Evolutionary conservation across 257 asterid species (phyloP), one percentile per base, ranked within the genome.

Genomic region (Ocimum tenuiflorum): DNA sequence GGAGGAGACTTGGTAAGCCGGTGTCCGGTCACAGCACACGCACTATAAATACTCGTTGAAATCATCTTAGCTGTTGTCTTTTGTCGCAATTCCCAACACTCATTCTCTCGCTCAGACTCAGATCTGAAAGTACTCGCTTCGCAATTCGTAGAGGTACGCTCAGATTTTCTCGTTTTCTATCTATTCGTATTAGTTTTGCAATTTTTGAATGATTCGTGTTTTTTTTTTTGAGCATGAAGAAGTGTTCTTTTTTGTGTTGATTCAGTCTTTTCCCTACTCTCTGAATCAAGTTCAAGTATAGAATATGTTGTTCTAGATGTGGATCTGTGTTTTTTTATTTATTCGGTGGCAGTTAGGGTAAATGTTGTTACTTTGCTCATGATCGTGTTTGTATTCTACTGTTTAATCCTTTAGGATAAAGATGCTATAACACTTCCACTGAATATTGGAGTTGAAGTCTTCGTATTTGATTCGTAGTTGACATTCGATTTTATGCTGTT

Each of bases 1-100:
- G 38, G 43, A 7, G 38, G 62, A 36, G 62, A 49, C 62, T 17
- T 9, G 48, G 38, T 39, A 13, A 70, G 18, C 48, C 63, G 69
- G 75, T 70, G 36, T 60, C 69, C 48, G 75, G 75, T 60, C 46
- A 24, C 24, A 13, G 3, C 24, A 49, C 35, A 24, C 38, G 2
- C 48, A 48, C 12, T 60, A 70, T 60, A 70, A 70, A 60, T 60
- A 51, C 8, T 10, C n/a, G 0, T 12, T 29, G 8, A 42, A 42
- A 17, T 47, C 58, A 0, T 19, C 0, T 50, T 3, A 17, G 18
- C 58, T 23, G 22, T 54, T 22, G 8, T 29, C 20, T 2, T 8
- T n/a, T 14, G 22, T 54, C 60, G 22, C 60, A 53, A 24, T 11
- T 51, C 57, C 38, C 1, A 22, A 12, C 29, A 3, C 59, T 4